Conservation (phyloP, 129 eudicot species). For the Flaveria ramosissima region DNA sequence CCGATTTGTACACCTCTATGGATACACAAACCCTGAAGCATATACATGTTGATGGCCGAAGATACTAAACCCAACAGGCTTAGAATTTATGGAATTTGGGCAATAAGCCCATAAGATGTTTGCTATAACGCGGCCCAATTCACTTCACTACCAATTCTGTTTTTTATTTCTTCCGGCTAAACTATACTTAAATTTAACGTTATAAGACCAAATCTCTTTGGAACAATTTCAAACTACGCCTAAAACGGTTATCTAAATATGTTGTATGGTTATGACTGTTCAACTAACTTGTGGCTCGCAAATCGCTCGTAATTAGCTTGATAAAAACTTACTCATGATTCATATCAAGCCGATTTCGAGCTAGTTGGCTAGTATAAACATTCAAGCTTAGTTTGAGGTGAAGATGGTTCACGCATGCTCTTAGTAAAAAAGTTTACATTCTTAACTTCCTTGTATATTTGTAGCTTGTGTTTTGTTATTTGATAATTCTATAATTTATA, state of each 20-base stretch:
- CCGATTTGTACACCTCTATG: not conserved
- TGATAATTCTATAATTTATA: not conserved
- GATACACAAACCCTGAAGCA: not conserved
- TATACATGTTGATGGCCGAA: not conserved
- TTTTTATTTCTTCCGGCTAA: not conserved
- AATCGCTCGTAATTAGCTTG: not conserved
- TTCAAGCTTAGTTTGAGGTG: not conserved
- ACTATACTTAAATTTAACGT: not conserved
- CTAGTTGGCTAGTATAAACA: too few species aligned
- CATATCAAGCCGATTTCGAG: not conserved
- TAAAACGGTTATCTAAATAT: not conserved
- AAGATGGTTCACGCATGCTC: not conserved
- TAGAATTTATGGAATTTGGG: not conserved
- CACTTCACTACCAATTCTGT: not conserved
- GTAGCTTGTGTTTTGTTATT: not conserved
- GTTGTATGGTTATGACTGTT: too few species aligned
- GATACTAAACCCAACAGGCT: not conserved
- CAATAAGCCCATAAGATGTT: not conserved
- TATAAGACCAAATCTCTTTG: not conserved
- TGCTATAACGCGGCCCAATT: not conserved
- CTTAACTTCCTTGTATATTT: not conserved
- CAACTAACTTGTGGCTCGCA: not conserved
- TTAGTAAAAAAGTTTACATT: not conserved
- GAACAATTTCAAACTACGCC: not conserved
- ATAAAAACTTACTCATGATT: not conserved